phyloP scores from a whole-genome alignment of 805 yeast species.

The Candida easanensis region DNA sequence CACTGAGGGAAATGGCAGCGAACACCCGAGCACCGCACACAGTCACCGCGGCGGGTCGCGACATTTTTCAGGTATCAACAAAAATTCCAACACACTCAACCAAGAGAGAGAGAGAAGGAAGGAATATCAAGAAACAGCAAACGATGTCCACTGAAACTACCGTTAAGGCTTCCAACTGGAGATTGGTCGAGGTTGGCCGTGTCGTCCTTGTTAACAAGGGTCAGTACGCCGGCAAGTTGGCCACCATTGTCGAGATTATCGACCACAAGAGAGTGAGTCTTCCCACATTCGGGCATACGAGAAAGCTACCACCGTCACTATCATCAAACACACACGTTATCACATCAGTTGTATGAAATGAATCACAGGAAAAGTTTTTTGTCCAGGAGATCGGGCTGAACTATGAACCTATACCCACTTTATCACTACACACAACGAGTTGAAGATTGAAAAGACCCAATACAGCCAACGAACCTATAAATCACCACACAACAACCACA shows the following conservation, averaged over 20 bases:
- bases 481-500: too few species aligned
- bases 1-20: too few species aligned
- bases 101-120: not conserved
- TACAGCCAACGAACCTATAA: too few species aligned
- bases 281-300: too few species aligned
- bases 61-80: conserved; percentile 9
- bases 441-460: too few species aligned
- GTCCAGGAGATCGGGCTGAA: too few species aligned
- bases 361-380: too few species aligned
- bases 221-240: conserved; percentile 73
- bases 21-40: conserved; percentile 1
- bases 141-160: conserved; percentile 67
- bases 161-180: conserved; percentile 98
- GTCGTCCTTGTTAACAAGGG: conserved; percentile 89
- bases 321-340: too few species aligned
- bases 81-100: conserved; percentile 12
- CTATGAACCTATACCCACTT: too few species aligned
- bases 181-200: conserved; percentile 99
- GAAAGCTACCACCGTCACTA: too few species aligned
- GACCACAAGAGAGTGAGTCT: conserved; percentile 98
- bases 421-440: too few species aligned
- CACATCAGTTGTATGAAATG: too few species aligned
- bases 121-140: conserved; percentile 13
- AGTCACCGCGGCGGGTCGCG: conserved; percentile 1
- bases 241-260: conserved; percentile 96